Evolutionary conservation across 495 filamentous ascomycete genomes (phyloP).

Genomic region (Wilcoxina mikolae): DNA sequence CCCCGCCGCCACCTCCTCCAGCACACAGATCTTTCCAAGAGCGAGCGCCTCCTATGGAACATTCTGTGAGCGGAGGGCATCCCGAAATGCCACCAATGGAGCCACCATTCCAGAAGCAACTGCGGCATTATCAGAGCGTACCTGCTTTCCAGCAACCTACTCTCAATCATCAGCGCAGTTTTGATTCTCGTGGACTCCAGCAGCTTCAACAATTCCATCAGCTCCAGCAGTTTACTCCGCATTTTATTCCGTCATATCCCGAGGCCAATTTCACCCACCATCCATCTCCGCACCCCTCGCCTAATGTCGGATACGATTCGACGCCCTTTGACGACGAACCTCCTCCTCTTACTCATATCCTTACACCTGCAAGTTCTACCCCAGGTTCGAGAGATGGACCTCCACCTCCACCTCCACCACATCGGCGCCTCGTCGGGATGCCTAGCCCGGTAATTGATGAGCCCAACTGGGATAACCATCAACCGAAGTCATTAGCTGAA

Average conservation of each 20-base stretch:
- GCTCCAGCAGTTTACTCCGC: background rate
- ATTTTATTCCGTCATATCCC: background rate
- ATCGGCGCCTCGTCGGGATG: constrained; percentile 4
- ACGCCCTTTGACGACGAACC: constrained; percentile 8
- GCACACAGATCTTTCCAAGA: constrained; percentile 10
- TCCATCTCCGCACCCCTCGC: background rate
- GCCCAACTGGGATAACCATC: constrained; percentile 24
- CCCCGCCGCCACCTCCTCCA: constrained; percentile 23
- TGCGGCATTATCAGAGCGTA: constrained; percentile 26
- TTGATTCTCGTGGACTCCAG: background rate
- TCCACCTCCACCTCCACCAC: constrained; percentile 23
- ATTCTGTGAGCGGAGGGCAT: background rate
- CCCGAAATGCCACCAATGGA: constrained; percentile 9
- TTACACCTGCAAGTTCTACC: constrained; percentile 16
- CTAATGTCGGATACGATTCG: background rate
- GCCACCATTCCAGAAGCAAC: constrained; percentile 9
- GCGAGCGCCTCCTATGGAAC: constrained; percentile 1
- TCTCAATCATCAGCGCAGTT: background rate
- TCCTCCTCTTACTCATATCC: constrained; percentile 15
- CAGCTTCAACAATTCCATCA: constrained; percentile 2
- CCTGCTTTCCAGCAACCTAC: constrained; percentile 14
- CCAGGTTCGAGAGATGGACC: constrained; percentile 17
- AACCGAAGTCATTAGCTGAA: constrained; percentile 12
- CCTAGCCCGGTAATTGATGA: constrained; percentile 16
- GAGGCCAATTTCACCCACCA: constrained; percentile 4